Percentiles rank a stretch among this genome's conserved stretches.
Conservation (phyloP, 768 basidiomycete species). For the Lyophyllum shimeji region DNA sequence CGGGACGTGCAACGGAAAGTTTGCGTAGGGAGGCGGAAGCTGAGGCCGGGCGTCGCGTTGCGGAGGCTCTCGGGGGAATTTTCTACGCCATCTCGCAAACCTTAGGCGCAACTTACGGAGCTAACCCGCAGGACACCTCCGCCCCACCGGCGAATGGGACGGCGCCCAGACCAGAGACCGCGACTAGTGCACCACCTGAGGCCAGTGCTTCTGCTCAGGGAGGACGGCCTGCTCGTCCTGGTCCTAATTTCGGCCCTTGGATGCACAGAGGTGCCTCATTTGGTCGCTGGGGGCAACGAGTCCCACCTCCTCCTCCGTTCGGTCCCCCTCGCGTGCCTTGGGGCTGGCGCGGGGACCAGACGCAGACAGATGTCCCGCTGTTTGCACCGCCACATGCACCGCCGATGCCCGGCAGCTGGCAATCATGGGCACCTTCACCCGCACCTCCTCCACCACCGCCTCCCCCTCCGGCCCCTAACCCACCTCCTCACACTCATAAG, state of each 20-base stretch:
- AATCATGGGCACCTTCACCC: conserved; percentile 9
- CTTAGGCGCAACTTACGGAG: conserved; percentile 3
- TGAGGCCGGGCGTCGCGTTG: conserved; percentile 62
- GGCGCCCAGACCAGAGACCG: background rate
- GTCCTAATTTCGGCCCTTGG: conserved; percentile 1
- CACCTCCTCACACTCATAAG: conserved; percentile 11
- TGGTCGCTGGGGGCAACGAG: conserved; percentile 7
- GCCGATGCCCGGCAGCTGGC: conserved; percentile 12
- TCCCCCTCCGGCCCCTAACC: conserved; percentile 3
- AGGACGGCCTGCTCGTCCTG: background rate
- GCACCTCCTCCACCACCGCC: conserved; percentile 20
- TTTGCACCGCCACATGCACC: conserved; percentile 16
- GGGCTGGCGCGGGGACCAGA: background rate
- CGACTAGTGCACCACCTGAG: background rate
- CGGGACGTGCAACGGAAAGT: conserved; percentile 42
- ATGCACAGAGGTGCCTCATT: conserved; percentile 6
- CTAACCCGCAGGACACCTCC: background rate
- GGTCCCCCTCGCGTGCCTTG: conserved; percentile 4
- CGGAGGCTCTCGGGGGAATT: conserved; percentile 60
- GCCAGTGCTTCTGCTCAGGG: background rate
- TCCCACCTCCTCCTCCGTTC: conserved; percentile 3
- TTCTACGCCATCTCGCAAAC: conserved; percentile 51
- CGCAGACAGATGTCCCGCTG: background rate
- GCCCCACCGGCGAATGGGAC: background rate
- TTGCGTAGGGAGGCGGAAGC: conserved; percentile 54